Evolutionary conservation across 495 filamentous ascomycete species (phyloP).

Genomic region (Rhizodiscina lignyota): DNA sequence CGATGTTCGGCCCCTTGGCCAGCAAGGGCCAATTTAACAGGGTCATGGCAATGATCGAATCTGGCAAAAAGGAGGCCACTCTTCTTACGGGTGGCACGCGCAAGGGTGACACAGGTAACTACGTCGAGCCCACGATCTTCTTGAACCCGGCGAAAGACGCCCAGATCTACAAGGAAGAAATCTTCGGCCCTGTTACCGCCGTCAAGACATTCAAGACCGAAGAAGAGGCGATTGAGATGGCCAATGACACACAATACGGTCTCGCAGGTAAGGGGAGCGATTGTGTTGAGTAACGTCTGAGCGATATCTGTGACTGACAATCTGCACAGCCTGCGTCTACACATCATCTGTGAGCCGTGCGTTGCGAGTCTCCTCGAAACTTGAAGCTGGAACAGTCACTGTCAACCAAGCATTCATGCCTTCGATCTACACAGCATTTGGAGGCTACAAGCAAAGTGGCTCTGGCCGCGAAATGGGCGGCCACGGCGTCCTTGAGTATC

Average conservation of each 20-base stretch:
- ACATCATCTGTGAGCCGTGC: conserved; percentile 64
- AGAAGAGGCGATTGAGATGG: conserved; percentile 43
- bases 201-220: conserved; percentile 55
- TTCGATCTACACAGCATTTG: too few relatives aligned
- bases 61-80: conserved; percentile 43
- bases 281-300: too few relatives aligned
- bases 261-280: conserved; percentile 35
- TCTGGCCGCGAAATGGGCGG: conserved; percentile 82
- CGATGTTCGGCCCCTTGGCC: conserved; percentile 53
- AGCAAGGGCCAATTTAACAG: conserved; percentile 47
- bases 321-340: too few relatives aligned
- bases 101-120: conserved; percentile 37
- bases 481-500: too few relatives aligned
- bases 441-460: conserved; percentile 89
- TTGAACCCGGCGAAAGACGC: conserved; percentile 42
- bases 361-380: conserved; percentile 66
- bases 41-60: conserved; percentile 41
- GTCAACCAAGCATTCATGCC: conserved; percentile 81
- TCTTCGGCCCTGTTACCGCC: conserved; percentile 51
- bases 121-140: conserved; percentile 58
- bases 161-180: conserved; percentile 51
- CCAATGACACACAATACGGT: conserved; percentile 35
- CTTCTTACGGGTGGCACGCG: conserved; percentile 42
- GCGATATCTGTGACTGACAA: too few relatives aligned
- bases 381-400: conserved; percentile 95